A percentile compares a stretch with the other conserved stretches of the same genome.
These are phyloP conservation scores for Willaertia magna DNA, from an alignment of 208 protist genomes.

Conservation along the genomic window DNA sequence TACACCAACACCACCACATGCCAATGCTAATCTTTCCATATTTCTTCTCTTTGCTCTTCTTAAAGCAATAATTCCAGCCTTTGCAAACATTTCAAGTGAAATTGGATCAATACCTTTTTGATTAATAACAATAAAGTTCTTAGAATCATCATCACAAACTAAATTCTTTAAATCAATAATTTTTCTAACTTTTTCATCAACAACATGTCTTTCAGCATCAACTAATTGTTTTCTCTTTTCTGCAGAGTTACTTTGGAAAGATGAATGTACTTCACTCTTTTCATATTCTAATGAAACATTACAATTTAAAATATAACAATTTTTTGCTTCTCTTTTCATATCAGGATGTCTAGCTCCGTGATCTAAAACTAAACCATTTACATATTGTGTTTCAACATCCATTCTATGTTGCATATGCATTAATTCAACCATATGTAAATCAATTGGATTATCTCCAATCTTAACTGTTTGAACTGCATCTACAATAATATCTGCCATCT, in stretches of 20 bases:
- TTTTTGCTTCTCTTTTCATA: slow-evolving; percentile 91
- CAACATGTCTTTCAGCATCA: slow-evolving; percentile 84
- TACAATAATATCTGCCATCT: slow-evolving; percentile 81
- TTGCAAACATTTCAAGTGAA: slow-evolving; percentile 97
- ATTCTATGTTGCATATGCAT: slow-evolving; percentile 97
- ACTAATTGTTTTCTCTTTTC: slow-evolving; percentile 92
- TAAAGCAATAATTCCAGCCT: slow-evolving; percentile 93
- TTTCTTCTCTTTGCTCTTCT: slow-evolving; percentile 97
- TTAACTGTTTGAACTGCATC: slow-evolving; percentile 83
- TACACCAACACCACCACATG: slow-evolving; percentile 91
- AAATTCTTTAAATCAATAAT: slow-evolving; percentile 98
- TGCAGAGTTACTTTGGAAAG: slow-evolving; percentile 93
- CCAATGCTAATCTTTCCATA: slow-evolving; percentile 93
- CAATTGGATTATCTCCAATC: slow-evolving; percentile 63
- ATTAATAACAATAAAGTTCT: slow-evolving; percentile 98
- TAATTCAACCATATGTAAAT: slow-evolving; percentile 99
- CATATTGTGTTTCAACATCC: slow-evolving; percentile 83
- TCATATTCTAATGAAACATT: slow-evolving; percentile 99
- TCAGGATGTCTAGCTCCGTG: slow-evolving; percentile 97
- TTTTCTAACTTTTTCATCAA: slow-evolving; percentile 85
- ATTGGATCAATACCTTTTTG: slow-evolving; percentile 99
- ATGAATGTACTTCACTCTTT: slow-evolving; percentile 93
- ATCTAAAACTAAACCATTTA: slow-evolving; percentile 98
- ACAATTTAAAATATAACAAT: slow-evolving; percentile 94
- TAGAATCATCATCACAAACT: slow-evolving; percentile 73